Evolutionary conservation across 495 filamentous ascomycete species (phyloP), one percentile per base, ranked within the genome.

Genomic region (Antarctomyces pellizariae): DNA sequence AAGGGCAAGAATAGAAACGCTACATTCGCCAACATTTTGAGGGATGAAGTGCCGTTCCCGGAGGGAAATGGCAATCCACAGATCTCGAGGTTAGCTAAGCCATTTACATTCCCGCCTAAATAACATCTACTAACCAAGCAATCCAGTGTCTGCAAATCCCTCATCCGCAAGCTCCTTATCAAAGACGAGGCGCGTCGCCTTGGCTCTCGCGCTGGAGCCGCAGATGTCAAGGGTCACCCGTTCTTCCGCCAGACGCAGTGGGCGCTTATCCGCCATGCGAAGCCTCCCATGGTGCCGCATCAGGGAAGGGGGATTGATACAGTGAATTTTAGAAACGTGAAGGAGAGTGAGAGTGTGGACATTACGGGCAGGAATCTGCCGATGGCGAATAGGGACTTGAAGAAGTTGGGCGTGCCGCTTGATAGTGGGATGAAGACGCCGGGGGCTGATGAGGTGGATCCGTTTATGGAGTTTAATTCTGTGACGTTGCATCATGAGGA

Each of bases 1-100:
- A 97, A 97, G 54, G 86, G 86, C 37, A 95, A 97, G 66, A 97
- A 90, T 49, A 68, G 86, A 18, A 97, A 95, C 43, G 78, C 78
- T 9, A 97, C 86, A 1, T 97, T 97, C 52, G 86, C 82, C 16
- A 97, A 95, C 42, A 97, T 97, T 35, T 56, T 97, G 29, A 59
- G 80, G 17, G 89, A 97, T 44, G 86, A 97, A 36, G 83, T 91
- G 26, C 67, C 70, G 13, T 97, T 97, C 53, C 82, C 86, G 5
- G 86, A 95, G 43, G 73, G 82, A 36, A 62, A 70, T 12, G 77
- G 78, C 10, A 57, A 67, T 16, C 80, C 83, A 12, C 73, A 73
- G 49, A 79, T 86, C 29, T 86, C 82, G 13, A 86, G 79, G 82
- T 92, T 60, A 53, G 78, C 56, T 29, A 10, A 16, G 26, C 15